These are phyloP conservation scores for Ajuga chamaepitys DNA, from an alignment of 257 asterid species.

Conservation along the genomic window DNA sequence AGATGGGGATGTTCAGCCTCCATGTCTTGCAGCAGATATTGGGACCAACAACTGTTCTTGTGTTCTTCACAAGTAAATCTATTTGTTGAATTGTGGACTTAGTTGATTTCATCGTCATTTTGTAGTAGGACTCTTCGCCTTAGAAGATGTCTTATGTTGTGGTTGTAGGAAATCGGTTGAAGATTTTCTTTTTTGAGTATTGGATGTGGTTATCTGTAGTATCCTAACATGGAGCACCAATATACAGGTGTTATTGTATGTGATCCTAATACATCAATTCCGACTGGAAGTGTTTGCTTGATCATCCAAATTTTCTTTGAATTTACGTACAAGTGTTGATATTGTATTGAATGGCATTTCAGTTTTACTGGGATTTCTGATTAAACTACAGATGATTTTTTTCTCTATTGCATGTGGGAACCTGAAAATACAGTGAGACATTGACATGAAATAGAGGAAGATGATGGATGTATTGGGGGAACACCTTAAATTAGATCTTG, in stretches of 20 bases:
- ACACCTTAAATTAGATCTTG: not conserved
- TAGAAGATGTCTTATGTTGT: not conserved
- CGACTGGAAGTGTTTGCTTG: not conserved
- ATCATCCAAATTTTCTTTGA: not conserved
- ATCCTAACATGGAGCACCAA: not conserved
- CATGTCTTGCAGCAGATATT: slow-evolving; percentile 78
- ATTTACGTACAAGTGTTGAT: not conserved
- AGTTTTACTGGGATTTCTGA: not conserved
- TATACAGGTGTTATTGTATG: not conserved
- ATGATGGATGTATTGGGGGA: not conserved
- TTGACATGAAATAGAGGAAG: not conserved
- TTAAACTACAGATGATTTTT: not conserved
- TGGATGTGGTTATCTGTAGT: not conserved
- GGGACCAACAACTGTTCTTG: slow-evolving; percentile 57
- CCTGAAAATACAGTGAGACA: not conserved
- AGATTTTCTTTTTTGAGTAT: not conserved
- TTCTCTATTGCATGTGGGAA: not conserved
- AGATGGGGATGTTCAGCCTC: slow-evolving; percentile 45
- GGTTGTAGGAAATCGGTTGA: slow-evolving; percentile 1
- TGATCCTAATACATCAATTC: not conserved
- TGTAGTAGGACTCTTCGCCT: slow-evolving; percentile 1
- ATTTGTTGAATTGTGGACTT: slow-evolving; percentile 10
- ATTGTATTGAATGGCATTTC: not conserved
- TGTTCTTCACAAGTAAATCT: slow-evolving; percentile 33
- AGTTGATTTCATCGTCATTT: not conserved